Conservation (phyloP, 441 rosid species). For the Erodium chrysanthum region DNA sequence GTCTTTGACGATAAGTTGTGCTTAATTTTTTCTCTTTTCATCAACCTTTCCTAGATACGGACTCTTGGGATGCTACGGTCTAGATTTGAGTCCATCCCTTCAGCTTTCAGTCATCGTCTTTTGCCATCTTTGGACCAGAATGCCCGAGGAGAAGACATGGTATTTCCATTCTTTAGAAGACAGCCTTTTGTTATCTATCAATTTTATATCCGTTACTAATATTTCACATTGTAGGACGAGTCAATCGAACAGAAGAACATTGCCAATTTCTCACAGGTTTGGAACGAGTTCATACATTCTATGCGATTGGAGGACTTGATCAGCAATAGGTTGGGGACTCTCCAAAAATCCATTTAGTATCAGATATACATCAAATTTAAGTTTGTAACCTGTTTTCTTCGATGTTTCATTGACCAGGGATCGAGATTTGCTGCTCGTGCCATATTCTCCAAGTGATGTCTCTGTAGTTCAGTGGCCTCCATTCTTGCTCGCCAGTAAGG, state of each 20-base stretch:
- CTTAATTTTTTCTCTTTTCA: constrained; percentile 11
- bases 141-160: constrained; percentile 28
- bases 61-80: constrained; percentile 92
- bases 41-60: constrained; percentile 47
- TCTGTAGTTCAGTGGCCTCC: constrained; percentile 89
- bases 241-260: constrained; percentile 34
- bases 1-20: background rate
- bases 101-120: constrained; percentile 48
- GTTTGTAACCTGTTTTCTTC: constrained; percentile 19
- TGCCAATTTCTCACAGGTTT: constrained; percentile 58
- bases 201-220: background rate
- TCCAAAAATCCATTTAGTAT: constrained; percentile 11
- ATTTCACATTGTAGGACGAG: constrained; percentile 31
- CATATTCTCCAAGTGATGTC: constrained; percentile 56
- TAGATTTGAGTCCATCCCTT: constrained; percentile 60
- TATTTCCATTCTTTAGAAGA: constrained; percentile 9
- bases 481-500: constrained; percentile 94
- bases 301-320: constrained; percentile 90
- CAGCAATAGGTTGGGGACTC: constrained; percentile 46
- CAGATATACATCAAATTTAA: constrained; percentile 15
- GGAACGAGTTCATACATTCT: constrained; percentile 76
- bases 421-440: constrained; percentile 75
- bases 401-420: constrained; percentile 43
- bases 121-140: constrained; percentile 37
- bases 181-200: constrained; percentile 9